A percentile compares a stretch with the other conserved stretches of the same genome.
phyloP scores from a whole-genome alignment of 306 rosid species.

The Sicyos edulis region DNA sequence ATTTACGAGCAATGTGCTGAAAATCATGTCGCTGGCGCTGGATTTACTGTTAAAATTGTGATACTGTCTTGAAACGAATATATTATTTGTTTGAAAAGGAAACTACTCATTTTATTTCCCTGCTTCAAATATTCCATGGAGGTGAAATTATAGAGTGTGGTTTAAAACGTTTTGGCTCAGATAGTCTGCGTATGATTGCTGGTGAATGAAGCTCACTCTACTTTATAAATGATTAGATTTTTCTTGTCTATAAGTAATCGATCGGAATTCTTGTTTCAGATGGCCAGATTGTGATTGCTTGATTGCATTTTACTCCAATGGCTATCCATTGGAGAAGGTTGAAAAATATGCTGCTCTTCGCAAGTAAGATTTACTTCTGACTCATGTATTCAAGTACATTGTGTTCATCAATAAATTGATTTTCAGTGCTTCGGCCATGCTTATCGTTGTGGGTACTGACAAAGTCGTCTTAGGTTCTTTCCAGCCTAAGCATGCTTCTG shows the following conservation, averaged over 20 bases:
- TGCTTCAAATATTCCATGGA: not conserved
- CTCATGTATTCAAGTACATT: constrained; percentile 18
- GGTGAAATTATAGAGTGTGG: not conserved
- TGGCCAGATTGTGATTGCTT: constrained; percentile 96
- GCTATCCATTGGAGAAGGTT: constrained; percentile 86
- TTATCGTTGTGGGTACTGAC: not conserved
- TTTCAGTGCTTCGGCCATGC: not conserved
- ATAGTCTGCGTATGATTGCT: not conserved
- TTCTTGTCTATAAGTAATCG: constrained; percentile 20
- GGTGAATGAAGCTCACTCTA: constrained; percentile 4
- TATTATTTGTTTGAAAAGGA: not conserved
- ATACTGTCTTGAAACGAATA: constrained; percentile 7
- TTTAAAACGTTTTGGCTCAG: not conserved
- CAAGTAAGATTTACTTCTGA: constrained; percentile 59
- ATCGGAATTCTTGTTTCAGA: constrained; percentile 48
- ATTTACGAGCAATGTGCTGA: not conserved
- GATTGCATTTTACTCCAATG: constrained; percentile 91
- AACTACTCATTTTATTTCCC: not conserved
- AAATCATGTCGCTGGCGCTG: not conserved
- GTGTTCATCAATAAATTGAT: not conserved
- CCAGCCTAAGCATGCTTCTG: not conserved
- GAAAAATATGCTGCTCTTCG: constrained; percentile 88
- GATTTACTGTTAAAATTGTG: not conserved
- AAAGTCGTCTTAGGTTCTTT: not conserved
- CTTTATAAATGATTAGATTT: not conserved